Conservation (phyloP, 345 rosid species). For the Eucalyptus polyanthemos region DNA sequence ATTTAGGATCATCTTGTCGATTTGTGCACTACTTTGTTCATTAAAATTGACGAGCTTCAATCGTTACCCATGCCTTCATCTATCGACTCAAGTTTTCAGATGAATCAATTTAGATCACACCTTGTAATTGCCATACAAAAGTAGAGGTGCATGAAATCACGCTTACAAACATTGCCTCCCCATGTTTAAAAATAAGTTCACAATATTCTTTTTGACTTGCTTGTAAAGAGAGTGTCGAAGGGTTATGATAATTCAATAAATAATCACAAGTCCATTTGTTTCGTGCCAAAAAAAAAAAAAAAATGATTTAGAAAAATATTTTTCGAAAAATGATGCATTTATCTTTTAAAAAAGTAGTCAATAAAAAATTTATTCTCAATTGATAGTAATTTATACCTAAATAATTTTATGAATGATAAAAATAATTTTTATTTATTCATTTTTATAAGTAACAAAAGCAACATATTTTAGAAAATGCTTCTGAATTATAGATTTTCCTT, state of each 20-base stretch:
- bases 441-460: not conserved
- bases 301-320: too few relatives aligned
- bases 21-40: not conserved
- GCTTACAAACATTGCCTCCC: not conserved
- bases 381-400: too few relatives aligned
- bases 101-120: not conserved
- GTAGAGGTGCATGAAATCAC: not conserved
- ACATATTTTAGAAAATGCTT: too few relatives aligned
- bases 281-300: too few relatives aligned
- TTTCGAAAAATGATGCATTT: accelerated
- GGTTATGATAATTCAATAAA: not conserved
- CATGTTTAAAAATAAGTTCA: not conserved
- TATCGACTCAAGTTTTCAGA: not conserved
- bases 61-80: not conserved
- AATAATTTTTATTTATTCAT: too few relatives aligned
- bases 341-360: not conserved
- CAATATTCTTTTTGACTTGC: not conserved
- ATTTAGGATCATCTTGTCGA: not conserved
- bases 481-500: not conserved
- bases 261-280: not conserved
- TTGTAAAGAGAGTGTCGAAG: not conserved
- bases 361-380: too few relatives aligned
- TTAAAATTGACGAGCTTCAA: not conserved
- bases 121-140: not conserved
- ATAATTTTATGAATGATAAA: too few relatives aligned